Conservation (phyloP, 768 basidiomycete genomes). For the Leccinum rimulosum region DNA sequence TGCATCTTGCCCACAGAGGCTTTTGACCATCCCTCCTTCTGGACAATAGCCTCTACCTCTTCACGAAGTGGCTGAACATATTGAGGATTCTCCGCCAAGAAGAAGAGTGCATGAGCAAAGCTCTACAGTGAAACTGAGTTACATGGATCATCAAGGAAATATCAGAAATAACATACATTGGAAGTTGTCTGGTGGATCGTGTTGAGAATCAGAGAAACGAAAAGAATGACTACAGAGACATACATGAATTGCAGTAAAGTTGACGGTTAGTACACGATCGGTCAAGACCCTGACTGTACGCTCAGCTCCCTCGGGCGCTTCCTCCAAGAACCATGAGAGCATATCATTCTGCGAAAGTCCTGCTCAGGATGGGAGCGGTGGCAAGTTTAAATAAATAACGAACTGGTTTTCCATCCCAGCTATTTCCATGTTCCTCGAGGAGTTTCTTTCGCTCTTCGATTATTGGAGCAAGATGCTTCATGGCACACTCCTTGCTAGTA, state of each 20-base stretch:
- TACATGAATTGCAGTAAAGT: slow-evolving; percentile 15
- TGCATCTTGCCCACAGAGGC: not conserved
- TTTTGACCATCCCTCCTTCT: not conserved
- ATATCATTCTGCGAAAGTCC: not conserved
- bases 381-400: not conserved
- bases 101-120: not conserved
- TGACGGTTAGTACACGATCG: not conserved
- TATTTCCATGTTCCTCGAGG: not conserved
- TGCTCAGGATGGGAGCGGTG: not conserved
- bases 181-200: not conserved
- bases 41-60: not conserved
- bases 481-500: not conserved
- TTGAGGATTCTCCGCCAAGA: not conserved
- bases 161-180: not conserved
- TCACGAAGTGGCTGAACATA: not conserved
- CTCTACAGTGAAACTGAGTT: not conserved
- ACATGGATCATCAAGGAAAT: not conserved
- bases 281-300: not conserved
- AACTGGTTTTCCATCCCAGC: not conserved
- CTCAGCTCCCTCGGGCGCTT: not conserved
- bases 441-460: not conserved
- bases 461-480: slow-evolving; percentile 1
- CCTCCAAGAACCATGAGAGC: not conserved
- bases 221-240: not conserved
- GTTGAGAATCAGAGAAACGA: not conserved